phyloP scores from a whole-genome alignment of 768 basidiomycete genomes.

The Pilatotrama ljubarskyi region DNA sequence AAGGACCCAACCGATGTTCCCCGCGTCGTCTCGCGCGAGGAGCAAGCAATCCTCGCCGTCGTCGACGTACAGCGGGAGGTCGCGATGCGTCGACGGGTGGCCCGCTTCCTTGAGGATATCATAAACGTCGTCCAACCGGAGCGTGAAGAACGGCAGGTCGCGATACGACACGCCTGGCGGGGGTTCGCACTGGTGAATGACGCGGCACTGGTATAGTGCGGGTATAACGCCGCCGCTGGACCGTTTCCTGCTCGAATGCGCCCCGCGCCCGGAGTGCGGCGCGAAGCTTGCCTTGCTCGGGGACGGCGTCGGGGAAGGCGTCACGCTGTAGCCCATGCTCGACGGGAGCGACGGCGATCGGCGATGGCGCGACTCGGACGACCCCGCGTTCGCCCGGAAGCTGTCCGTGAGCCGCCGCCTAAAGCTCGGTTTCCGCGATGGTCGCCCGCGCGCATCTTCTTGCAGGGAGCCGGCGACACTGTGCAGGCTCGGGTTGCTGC shows the following conservation, averaged over 20 bases:
- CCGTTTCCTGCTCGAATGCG: not conserved
- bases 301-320: slow-evolving; percentile 7
- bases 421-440: slow-evolving; percentile 29
- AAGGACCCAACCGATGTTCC: slow-evolving; percentile 74
- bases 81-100: slow-evolving; percentile 71
- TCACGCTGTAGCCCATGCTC: not conserved
- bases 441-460: slow-evolving; percentile 22
- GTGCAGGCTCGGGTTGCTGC: slow-evolving; percentile 19
- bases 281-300: slow-evolving; percentile 22
- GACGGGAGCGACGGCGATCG: slow-evolving; percentile 28
- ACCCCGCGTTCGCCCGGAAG: slow-evolving; percentile 15
- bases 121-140: slow-evolving; percentile 61
- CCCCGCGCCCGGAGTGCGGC: not conserved
- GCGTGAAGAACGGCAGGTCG: slow-evolving; percentile 73
- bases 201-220: slow-evolving; percentile 65
- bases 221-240: slow-evolving; percentile 17
- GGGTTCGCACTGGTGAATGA: slow-evolving; percentile 68
- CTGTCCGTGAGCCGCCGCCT: slow-evolving; percentile 29
- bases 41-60: slow-evolving; percentile 77
- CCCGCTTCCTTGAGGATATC: slow-evolving; percentile 76
- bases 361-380: slow-evolving; percentile 24
- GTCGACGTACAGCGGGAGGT: slow-evolving; percentile 77
- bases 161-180: slow-evolving; percentile 66
- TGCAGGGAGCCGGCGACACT: slow-evolving; percentile 11
- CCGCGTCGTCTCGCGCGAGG: slow-evolving; percentile 57